Evolutionary conservation across 2,329 filamentous ascomycete genomes (phyloP).

Genomic region (Lasiodiplodia hormozganensis): DNA sequence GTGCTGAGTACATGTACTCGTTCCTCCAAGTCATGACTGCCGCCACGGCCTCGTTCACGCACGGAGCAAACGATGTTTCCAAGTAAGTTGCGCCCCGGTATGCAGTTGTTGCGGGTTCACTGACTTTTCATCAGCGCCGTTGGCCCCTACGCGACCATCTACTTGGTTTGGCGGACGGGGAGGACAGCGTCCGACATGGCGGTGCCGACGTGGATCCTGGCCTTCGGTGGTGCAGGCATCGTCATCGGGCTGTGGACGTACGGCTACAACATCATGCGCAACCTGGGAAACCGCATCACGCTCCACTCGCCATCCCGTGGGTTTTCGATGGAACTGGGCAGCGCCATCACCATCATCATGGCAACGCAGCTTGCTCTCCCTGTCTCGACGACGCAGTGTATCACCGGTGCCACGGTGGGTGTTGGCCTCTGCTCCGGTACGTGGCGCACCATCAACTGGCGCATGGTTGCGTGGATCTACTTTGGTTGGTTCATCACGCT

Average conservation of each 20-base stretch:
- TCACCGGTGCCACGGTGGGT: conserved; percentile 63
- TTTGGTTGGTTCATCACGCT: conserved; percentile 68
- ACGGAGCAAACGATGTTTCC: conserved; percentile 70
- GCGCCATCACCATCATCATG: conserved; percentile 68
- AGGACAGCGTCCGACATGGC: conserved; percentile 53
- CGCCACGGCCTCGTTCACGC: conserved; percentile 75
- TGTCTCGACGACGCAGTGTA: conserved; percentile 69
- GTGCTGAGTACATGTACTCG: conserved; percentile 68
- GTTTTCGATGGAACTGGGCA: conserved; percentile 48
- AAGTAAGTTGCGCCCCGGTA: conserved; percentile 41
- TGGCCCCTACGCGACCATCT: conserved; percentile 69
- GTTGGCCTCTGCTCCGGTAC: conserved; percentile 68
- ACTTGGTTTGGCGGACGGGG: conserved; percentile 63
- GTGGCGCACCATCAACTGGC: conserved; percentile 67
- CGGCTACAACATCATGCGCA: conserved; percentile 70
- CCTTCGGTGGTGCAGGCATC: conserved; percentile 60
- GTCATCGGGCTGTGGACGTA: conserved; percentile 67
- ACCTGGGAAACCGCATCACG: conserved; percentile 67
- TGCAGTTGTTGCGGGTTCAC: too few species aligned
- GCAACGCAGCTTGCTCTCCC: conserved; percentile 65
- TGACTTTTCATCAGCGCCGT: conserved; percentile 46
- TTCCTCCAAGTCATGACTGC: conserved; percentile 58
- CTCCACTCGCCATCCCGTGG: conserved; percentile 68
- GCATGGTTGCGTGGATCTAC: conserved; percentile 67
- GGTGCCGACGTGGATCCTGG: conserved; percentile 68